These are phyloP conservation scores for Curvularia sp. DNA, from an alignment of 2,329 filamentous ascomycete species.

Conservation along the genomic window DNA sequence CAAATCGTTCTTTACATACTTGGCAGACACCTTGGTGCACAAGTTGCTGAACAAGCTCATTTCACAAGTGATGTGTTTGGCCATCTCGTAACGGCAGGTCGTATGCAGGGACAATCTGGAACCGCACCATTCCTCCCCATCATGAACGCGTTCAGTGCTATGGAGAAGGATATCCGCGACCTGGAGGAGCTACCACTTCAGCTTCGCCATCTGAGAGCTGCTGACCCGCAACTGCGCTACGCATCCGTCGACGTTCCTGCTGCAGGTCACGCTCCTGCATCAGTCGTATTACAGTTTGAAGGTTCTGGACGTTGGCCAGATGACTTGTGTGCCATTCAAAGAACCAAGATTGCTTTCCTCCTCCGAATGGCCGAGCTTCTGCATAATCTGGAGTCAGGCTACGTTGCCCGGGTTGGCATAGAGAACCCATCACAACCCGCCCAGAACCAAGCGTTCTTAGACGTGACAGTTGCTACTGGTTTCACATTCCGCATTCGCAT, in stretches of 20 bases:
- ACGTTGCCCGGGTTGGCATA: slow-evolving; percentile 75
- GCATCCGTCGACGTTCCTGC: slow-evolving; percentile 67
- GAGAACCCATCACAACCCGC: slow-evolving; percentile 75
- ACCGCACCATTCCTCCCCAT: slow-evolving; percentile 69
- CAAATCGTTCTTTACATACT: slow-evolving; percentile 80
- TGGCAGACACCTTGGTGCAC: slow-evolving; percentile 69
- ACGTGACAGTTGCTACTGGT: slow-evolving; percentile 75
- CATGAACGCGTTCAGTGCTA: slow-evolving; percentile 71
- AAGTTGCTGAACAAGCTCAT: slow-evolving; percentile 57
- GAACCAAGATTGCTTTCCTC: slow-evolving; percentile 89
- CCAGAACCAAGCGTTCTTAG: slow-evolving; percentile 81
- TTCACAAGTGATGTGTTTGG: slow-evolving; percentile 58
- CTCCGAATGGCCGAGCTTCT: slow-evolving; percentile 76
- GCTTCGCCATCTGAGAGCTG: slow-evolving; percentile 77
- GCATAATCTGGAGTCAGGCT: slow-evolving; percentile 64
- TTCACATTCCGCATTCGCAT: slow-evolving; percentile 84
- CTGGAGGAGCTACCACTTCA: slow-evolving; percentile 88
- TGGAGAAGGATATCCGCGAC: slow-evolving; percentile 78
- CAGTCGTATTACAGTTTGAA: slow-evolving; percentile 89
- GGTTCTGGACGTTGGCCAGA: slow-evolving; percentile 94
- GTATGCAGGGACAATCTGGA: slow-evolving; percentile 47
- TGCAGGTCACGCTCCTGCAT: slow-evolving; percentile 64
- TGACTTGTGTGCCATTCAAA: slow-evolving; percentile 86
- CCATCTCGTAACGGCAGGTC: slow-evolving; percentile 51
- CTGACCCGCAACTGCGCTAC: slow-evolving; percentile 76